These are phyloP conservation scores for Sporothrix mexicana DNA, from an alignment of 2,329 filamentous ascomycete genomes.

Conservation along the genomic window DNA sequence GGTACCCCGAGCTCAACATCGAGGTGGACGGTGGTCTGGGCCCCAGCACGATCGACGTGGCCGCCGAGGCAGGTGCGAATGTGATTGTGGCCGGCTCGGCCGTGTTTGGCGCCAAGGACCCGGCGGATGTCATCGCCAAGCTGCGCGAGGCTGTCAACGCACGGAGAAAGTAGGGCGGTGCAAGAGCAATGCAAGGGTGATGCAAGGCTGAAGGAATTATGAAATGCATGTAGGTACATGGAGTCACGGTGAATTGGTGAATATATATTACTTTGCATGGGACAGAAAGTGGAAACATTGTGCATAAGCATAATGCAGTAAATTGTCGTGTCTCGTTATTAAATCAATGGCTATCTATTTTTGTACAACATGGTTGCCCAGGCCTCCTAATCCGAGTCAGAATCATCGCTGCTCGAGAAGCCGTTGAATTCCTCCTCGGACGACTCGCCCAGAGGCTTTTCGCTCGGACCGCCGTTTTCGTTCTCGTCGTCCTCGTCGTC, in stretches of 20 bases:
- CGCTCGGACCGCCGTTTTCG: constrained; percentile 43
- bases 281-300: neutral
- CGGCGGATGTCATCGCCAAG: constrained; percentile 81
- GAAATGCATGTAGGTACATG: constrained; percentile 1
- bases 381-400: constrained; percentile 45
- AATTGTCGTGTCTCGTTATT: constrained; percentile 26
- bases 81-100: constrained; percentile 97
- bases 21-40: constrained; percentile 93
- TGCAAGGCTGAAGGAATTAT: constrained; percentile 39
- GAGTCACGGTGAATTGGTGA: neutral
- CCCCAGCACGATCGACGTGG: constrained; percentile 87
- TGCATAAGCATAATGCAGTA: neutral
- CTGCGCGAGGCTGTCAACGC: constrained; percentile 80
- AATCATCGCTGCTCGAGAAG: constrained; percentile 55
- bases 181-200: neutral
- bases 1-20: constrained; percentile 92
- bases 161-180: constrained; percentile 47
- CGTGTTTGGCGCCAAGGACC: constrained; percentile 91
- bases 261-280: neutral
- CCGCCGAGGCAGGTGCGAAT: constrained; percentile 93
- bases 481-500: constrained; percentile 57
- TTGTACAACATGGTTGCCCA: neutral
- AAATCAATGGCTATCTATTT: constrained; percentile 17
- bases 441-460: constrained; percentile 50
- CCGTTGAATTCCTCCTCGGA: constrained; percentile 64